Base-by-base conservation (phyloP, 305 asterid genomes). In the Fraxinus dipetala region DNA sequence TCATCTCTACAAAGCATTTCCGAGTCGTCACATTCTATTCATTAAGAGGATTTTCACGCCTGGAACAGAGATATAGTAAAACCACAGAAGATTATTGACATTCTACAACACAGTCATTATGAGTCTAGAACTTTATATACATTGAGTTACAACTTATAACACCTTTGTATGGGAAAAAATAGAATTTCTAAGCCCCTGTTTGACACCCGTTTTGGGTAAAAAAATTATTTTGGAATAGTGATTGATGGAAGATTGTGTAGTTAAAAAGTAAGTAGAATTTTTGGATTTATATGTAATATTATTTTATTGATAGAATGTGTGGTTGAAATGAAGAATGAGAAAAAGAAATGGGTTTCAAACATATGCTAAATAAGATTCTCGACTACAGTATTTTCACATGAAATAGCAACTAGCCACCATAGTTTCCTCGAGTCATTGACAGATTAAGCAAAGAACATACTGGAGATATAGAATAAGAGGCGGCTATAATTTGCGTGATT, bases 1-100 rank as follows among this genome's bases (percentile, higher is more conserved):
- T 97, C 99, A 1, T 87, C 97, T 59, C 83, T 95, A 84, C 92
- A 90, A 79, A 94, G 99, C 88, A 95, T 95, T 78, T 91, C 97
- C 0, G 98, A 93, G 89, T 85, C 14, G n/a, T 56, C 76, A 26
- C 34, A 26, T 31, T 65, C 54, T 28, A 24, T 65, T 65, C 73
- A 26, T 26, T 20, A 61, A 22, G 59, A 10, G 56, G 45, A 70
- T 78, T 80, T 63, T 81, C 43, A 32, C 74, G 24, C 76, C 8
- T 48, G 75, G 73, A 84, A 48, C 20, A 75, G 24, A 82, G 83
- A 61, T 67, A 63, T 22, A 35, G 35, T 77, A 28, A 80, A 78
- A 31, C 61, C 26, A 14, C 30, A 54, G 16, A 79, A 81, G 86
- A 80, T 74, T 65, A 81, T 36, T 72, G 48, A 72, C 28, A 77